These are phyloP conservation scores for Colletotrichum sp. DNA, from an alignment of 2,329 filamentous ascomycete species.

Conservation along the genomic window DNA sequence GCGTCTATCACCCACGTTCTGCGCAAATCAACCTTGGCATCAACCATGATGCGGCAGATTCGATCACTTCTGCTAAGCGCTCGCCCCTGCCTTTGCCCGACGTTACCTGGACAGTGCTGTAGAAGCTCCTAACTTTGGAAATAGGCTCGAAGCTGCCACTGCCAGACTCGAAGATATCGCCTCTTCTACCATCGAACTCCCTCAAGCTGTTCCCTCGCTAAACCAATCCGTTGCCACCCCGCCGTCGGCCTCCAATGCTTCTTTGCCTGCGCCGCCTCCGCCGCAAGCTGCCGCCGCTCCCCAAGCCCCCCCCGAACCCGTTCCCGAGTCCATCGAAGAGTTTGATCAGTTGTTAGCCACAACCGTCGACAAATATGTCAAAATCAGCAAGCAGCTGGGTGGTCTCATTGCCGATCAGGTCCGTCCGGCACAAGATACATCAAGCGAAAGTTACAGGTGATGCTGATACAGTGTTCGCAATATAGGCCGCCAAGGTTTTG, in stretches of 20 bases:
- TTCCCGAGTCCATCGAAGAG: constrained; percentile 83
- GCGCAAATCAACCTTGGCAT: not conserved
- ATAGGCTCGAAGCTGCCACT: constrained; percentile 94
- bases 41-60: not conserved
- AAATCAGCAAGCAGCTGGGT: constrained; percentile 79
- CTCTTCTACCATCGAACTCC: constrained; percentile 70
- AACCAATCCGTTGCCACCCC: constrained; percentile 42
- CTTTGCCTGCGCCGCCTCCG: constrained; percentile 38
- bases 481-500: constrained; percentile 56
- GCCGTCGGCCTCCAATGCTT: constrained; percentile 31
- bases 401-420: constrained; percentile 83
- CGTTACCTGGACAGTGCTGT: not conserved
- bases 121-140: constrained; percentile 49
- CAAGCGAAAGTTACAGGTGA: not conserved
- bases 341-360: constrained; percentile 81
- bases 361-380: constrained; percentile 79
- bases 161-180: constrained; percentile 97
- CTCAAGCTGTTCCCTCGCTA: constrained; percentile 54
- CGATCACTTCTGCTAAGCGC: not conserved
- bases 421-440: constrained; percentile 28
- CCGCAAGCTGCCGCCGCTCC: constrained; percentile 39
- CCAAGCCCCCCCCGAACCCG: constrained; percentile 56
- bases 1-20: constrained; percentile 31
- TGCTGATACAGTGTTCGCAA: not conserved
- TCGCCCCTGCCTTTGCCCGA: not conserved